Conservation (phyloP, 176 grass and related monocot genomes). For the Dactylis glomerata region DNA sequence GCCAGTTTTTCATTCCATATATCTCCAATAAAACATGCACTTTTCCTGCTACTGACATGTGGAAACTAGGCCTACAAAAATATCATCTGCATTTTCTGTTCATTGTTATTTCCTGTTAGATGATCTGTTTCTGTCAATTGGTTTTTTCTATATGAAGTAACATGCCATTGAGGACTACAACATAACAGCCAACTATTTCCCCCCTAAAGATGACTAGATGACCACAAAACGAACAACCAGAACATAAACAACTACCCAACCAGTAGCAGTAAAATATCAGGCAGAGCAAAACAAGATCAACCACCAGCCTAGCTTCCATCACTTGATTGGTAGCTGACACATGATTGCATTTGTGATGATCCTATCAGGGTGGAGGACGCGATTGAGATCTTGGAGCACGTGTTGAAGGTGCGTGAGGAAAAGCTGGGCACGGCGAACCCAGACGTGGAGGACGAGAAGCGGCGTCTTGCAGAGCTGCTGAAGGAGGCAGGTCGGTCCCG, state of each 20-base stretch:
- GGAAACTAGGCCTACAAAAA: not conserved
- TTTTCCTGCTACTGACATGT: not conserved
- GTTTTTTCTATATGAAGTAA: not conserved
- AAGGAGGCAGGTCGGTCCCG: conserved; percentile 76
- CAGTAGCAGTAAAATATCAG: not conserved
- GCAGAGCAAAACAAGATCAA: not conserved
- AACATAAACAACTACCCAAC: not conserved
- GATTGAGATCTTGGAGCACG: conserved; percentile 87
- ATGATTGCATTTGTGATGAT: not conserved
- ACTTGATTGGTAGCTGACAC: not conserved
- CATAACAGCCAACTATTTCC: not conserved
- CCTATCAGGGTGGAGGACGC: conserved; percentile 81
- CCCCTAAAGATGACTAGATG: not conserved
- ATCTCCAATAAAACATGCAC: not conserved
- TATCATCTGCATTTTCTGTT: not conserved
- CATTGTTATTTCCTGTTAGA: not conserved
- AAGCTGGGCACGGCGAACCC: conserved; percentile 95
- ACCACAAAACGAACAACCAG: not conserved
- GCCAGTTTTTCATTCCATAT: not conserved
- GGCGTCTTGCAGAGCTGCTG: conserved; percentile 67
- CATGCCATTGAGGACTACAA: not conserved
- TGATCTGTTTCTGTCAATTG: not conserved
- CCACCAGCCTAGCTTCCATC: not conserved
- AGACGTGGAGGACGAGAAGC: conserved; percentile 93
- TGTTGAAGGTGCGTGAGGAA: conserved; percentile 91